Evolutionary conservation across 306 rosid species (phyloP).

Genomic region (Vachellia pachyceras): DNA sequence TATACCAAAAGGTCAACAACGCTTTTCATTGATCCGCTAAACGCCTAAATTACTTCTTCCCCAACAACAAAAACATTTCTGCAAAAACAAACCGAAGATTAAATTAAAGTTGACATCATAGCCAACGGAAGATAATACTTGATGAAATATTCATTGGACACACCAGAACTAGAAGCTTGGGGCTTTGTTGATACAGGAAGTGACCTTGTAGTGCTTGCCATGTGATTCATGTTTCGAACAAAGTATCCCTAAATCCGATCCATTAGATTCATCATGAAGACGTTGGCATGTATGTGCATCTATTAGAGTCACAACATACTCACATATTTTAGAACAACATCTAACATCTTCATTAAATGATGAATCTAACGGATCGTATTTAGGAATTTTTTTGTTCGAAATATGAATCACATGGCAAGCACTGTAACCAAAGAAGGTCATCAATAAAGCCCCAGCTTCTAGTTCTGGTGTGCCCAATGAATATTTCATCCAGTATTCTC

Average conservation of each 20-base stretch:
- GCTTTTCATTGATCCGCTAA: constrained; percentile 40
- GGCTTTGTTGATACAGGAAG: neutral
- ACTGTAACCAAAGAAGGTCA: no score
- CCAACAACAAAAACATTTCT: neutral
- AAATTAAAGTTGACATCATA: neutral
- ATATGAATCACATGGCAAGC: no score
- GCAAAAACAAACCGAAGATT: neutral
- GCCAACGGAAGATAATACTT: neutral
- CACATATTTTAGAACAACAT: no score
- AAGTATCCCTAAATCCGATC: neutral
- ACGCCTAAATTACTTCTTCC: constrained; percentile 8
- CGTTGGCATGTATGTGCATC: no score
- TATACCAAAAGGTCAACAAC: constrained; percentile 28
- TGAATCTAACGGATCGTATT: no score
- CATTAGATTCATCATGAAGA: neutral
- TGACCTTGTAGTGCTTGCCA: neutral
- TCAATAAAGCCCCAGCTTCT: no score
- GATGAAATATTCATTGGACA: neutral
- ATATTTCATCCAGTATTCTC: no score
- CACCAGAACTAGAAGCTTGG: neutral
- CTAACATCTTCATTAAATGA: no score
- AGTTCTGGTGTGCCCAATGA: no score
- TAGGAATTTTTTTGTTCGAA: no score
- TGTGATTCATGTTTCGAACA: neutral
- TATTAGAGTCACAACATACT: no score